phyloP scores from a whole-genome alignment of 2,329 filamentous ascomycete species.

The Triangularia setosa region DNA sequence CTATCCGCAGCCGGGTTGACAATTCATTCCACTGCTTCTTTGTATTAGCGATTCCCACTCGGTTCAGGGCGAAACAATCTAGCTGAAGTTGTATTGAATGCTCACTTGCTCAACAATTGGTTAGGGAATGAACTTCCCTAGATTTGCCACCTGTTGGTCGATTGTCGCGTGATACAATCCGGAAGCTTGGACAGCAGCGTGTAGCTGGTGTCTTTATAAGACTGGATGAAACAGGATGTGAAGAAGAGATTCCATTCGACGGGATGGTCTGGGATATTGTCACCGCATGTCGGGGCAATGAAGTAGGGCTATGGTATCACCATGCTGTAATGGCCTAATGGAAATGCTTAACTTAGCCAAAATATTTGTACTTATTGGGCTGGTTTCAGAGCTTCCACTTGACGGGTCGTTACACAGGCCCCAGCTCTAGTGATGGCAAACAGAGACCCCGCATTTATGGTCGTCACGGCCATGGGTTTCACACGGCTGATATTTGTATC shows the following conservation, averaged over 20 bases:
- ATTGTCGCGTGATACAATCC: not conserved
- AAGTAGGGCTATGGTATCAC: no score
- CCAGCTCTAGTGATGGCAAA: not conserved
- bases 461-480: no score
- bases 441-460: slow-evolving; percentile 7
- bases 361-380: no score
- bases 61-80: not conserved
- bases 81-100: not conserved
- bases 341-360: no score
- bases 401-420: no score
- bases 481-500: slow-evolving; percentile 8
- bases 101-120: not conserved
- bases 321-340: no score
- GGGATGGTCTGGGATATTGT: not conserved
- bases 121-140: not conserved
- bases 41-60: not conserved
- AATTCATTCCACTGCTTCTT: not conserved
- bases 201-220: not conserved
- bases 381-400: no score
- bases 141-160: not conserved
- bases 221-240: not conserved
- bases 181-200: not conserved
- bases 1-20: not conserved
- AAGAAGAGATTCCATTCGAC: not conserved
- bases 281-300: no score